Evolutionary conservation across 2,329 filamentous ascomycete species (phyloP).

Genomic region (Samsoniella hepiali): DNA sequence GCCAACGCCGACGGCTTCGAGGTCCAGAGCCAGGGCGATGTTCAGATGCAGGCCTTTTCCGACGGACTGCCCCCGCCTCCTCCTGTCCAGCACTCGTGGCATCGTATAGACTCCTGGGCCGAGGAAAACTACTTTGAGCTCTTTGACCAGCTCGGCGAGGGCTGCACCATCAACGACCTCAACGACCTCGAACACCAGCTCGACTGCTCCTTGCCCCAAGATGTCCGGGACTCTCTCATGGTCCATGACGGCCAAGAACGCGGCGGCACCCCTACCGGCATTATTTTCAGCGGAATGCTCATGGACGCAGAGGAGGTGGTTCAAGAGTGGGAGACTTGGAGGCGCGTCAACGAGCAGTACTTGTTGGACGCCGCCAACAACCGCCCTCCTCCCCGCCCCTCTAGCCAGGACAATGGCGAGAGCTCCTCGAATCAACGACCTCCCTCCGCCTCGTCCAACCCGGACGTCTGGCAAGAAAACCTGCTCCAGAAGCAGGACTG

Average conservation of each 20-base stretch:
- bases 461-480: slow-evolving; percentile 75
- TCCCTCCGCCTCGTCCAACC: slow-evolving; percentile 48
- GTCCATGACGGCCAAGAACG: slow-evolving; percentile 97
- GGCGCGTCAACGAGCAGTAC: slow-evolving; percentile 86
- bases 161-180: slow-evolving; percentile 87
- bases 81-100: slow-evolving; percentile 86
- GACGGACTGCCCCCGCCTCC: slow-evolving; percentile 89
- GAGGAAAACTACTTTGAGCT: slow-evolving; percentile 95
- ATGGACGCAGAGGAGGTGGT: slow-evolving; percentile 98
- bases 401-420: slow-evolving; percentile 63
- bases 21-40: slow-evolving; percentile 71
- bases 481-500: slow-evolving; percentile 81
- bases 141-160: slow-evolving; percentile 88
- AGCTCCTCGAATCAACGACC: slow-evolving; percentile 63
- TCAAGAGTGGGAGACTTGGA: slow-evolving; percentile 97
- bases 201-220: slow-evolving; percentile 88
- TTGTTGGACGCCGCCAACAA: slow-evolving; percentile 58
- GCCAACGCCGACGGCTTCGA: slow-evolving; percentile 65
- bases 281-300: slow-evolving; percentile 92
- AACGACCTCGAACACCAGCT: slow-evolving; percentile 96
- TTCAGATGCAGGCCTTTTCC: slow-evolving; percentile 93
- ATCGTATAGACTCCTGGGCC: slow-evolving; percentile 87
- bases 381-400: slow-evolving; percentile 64
- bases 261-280: slow-evolving; percentile 82
- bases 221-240: slow-evolving; percentile 87